Base-by-base conservation (phyloP, 768 basidiomycete species). In the Boletus pseudopeckii region DNA sequence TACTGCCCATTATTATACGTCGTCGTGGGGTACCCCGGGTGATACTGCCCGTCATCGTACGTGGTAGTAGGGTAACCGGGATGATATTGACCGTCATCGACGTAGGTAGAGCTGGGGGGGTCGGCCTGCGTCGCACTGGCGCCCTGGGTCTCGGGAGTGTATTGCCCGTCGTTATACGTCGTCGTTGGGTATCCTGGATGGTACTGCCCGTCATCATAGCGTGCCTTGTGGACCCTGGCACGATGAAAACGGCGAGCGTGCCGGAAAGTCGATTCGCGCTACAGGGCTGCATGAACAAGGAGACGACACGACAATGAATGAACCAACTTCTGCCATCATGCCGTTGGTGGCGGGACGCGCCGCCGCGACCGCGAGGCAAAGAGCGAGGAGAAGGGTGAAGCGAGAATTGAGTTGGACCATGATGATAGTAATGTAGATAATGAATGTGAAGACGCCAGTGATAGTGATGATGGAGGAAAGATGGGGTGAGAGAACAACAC, bases 391-490 rank as follows among this genome's bases (percentile, higher is more conserved):
- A 37, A 59, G n/a, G 20, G 62, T 14, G 67, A 69, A 71, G 54
- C 57, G 69, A 53, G 58, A 37, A 24, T 50, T 55, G 55, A 71
- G 60, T 47, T 62, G 69, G 52, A 69, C 62, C 67, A 69, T 68
- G 53, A 45, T 46, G 55, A 54, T 69, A 56, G 60, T 63, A 18
- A 66, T 68, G 68, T 61, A 32, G 24, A 45, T 59, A 65, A 61
- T 34, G 68, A 68, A 50, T 46, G 66, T 70, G 66, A 45, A 26
- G 44, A 17, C 43, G 42, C 44, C 41, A 44, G 48, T 15, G 43
- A 56, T 66, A 54, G 53, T 57, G 48, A 53, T 59, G 58, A 40
- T 18, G 42, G 47, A 47, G 45, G 20, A 26, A 58, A 50, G 52
- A 53, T 7, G 45, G 54, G 52, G 38, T 24, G 48, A 34, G 42